Evolutionary conservation across 2,329 filamentous ascomycete species (phyloP), one percentile per base, ranked within the genome.

Genomic region (Cercospora zeina): DNA sequence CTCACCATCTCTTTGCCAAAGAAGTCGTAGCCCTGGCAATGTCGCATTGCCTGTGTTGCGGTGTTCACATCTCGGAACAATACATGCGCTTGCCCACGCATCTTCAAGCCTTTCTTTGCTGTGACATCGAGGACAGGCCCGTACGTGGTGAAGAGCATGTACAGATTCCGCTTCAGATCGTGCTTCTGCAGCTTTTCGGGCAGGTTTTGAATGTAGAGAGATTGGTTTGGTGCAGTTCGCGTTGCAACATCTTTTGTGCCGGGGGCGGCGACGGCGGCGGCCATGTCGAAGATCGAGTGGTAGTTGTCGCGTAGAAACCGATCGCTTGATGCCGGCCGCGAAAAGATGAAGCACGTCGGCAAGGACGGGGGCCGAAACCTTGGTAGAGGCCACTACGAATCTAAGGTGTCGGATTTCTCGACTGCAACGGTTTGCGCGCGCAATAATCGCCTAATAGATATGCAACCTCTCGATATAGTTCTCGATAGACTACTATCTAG

Each of bases 51-150:
- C 74, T 96, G 91, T 24, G 93, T 96, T 56, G 92, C 91, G n/a
- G 91, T 87, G 68, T 96, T 89, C 34, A 93, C 82, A 75, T 99
- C 93, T 62, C 90, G 86, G 75, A 92, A 97, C 13, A 95, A 89
- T 64, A 99, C 81, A 73, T 97, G 95, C 65, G 95, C 95, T 78
- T 99, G 95, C 2, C 95, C 95, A 54, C 95, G 89, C 93, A 97
- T 97, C 79, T 91, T 91, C 75, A 83, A 83, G 1, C 91, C 96
- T 79, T 92, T 96, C 70, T 97, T 82, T 31, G 91, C 90, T 54
- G 97, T 89, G 19, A 99, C 86, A 74, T 99, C 95, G 62, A 99
- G 85, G 14, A 99, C 89, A 0, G 91, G 87, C 42, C 95, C 95
- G 74, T 96, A 96, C 13, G 92, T 96, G 10, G 92, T 91, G 76